Conservation (phyloP, 2,329 filamentous ascomycete species). For the Shiraia sp. region DNA sequence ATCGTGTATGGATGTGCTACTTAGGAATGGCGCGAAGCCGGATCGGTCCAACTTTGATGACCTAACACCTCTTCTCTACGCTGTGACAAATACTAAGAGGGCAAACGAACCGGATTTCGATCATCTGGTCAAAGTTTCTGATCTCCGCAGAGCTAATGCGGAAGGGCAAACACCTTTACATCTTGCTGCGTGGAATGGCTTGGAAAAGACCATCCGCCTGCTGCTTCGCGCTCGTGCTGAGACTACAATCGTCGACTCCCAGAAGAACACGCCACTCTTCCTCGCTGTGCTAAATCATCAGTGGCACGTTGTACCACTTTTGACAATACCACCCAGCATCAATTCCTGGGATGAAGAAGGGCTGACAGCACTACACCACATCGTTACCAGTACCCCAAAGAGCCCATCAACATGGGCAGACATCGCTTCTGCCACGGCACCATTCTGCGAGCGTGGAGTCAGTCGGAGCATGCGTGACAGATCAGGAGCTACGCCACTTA, state of each 20-base stretch:
- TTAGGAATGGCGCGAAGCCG: slow-evolving; percentile 26
- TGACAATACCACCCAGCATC: slow-evolving; percentile 33
- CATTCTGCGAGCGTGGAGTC: slow-evolving; percentile 36
- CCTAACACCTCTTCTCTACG: slow-evolving; percentile 28
- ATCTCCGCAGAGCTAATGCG: slow-evolving; percentile 18
- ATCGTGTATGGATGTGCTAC: slow-evolving; percentile 27
- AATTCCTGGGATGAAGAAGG: slow-evolving; percentile 38
- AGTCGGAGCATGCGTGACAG: slow-evolving; percentile 39
- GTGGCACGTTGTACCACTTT: slow-evolving; percentile 31
- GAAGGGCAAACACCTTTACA: slow-evolving; percentile 29
- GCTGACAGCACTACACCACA: slow-evolving; percentile 37
- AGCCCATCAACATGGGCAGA: slow-evolving; percentile 29
- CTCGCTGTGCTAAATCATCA: slow-evolving; percentile 33
- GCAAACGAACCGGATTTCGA: slow-evolving; percentile 29
- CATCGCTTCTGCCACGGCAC: slow-evolving; percentile 22
- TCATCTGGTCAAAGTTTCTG: slow-evolving; percentile 25
- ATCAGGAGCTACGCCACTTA: slow-evolving; percentile 40
- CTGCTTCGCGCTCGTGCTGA: slow-evolving; percentile 31
- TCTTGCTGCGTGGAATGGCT: slow-evolving; percentile 33
- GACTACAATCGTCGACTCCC: slow-evolving; percentile 21
- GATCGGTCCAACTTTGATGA: slow-evolving; percentile 19
- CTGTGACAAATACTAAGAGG: slow-evolving; percentile 12
- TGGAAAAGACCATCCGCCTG: slow-evolving; percentile 19
- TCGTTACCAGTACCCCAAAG: slow-evolving; percentile 27
- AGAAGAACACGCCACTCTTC: slow-evolving; percentile 35